A percentile compares a stretch with the other conserved stretches of the same genome.
Conservation (phyloP, 179 eudicot genomes). For the Corrigiola litoralis region DNA sequence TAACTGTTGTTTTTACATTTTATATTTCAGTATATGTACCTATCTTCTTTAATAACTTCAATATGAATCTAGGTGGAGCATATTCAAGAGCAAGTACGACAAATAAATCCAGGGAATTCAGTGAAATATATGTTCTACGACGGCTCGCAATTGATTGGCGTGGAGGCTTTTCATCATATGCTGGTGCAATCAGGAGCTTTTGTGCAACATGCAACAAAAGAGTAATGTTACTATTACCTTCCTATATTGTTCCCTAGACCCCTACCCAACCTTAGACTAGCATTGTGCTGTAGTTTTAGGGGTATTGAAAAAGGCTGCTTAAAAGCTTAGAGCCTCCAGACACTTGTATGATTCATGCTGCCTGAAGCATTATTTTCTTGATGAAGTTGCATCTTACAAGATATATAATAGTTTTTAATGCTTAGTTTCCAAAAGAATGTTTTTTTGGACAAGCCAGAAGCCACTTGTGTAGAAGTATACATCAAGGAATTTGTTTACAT, state of each 20-base stretch:
- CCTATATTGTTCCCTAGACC: neutral
- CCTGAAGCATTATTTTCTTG: too few relatives aligned
- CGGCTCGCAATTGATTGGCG: constrained; percentile 42
- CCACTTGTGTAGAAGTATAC: too few relatives aligned
- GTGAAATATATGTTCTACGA: constrained; percentile 46
- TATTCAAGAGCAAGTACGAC: constrained; percentile 46
- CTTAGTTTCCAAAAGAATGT: too few relatives aligned
- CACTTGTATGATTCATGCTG: too few relatives aligned
- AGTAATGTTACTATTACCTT: constrained; percentile 32
- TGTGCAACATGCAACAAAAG: constrained; percentile 48
- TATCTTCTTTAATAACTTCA: neutral
- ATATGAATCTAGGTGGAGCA: constrained; percentile 40
- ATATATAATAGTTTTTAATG: too few relatives aligned
- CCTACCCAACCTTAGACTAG: neutral
- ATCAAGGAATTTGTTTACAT: too few relatives aligned
- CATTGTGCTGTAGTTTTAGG: neutral
- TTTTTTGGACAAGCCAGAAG: too few relatives aligned
- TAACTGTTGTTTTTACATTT: neutral
- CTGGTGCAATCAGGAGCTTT: constrained; percentile 75
- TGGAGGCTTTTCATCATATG: constrained; percentile 61
- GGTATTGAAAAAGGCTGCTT: too few relatives aligned
- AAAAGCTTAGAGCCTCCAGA: too few relatives aligned
- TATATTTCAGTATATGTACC: neutral
- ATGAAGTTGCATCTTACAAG: too few relatives aligned
- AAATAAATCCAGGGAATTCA: constrained; percentile 55